Conservation (phyloP, 768 basidiomycete genomes). For the Mycena epipterygia region DNA sequence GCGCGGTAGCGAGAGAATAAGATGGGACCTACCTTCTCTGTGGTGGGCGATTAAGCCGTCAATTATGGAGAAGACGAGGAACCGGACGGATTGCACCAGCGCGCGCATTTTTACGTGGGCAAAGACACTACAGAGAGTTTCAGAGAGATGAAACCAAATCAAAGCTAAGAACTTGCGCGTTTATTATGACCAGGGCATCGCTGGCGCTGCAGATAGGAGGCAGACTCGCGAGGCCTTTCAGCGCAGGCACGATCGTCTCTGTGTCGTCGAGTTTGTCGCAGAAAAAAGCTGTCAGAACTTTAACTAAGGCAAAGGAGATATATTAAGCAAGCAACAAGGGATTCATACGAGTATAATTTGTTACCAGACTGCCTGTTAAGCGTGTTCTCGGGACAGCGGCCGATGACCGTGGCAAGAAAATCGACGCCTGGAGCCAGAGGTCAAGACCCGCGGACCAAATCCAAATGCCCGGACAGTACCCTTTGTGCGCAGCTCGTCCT, state of each 20-base stretch:
- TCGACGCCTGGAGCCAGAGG: conserved; percentile 75
- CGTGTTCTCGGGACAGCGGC: conserved; percentile 67
- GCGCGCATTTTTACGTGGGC: conserved; percentile 84
- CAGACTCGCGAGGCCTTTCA: conserved; percentile 81
- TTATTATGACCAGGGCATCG: conserved; percentile 74
- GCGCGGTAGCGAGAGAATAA: neutral
- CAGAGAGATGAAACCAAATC: conserved; percentile 1
- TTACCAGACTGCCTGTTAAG: conserved; percentile 88
- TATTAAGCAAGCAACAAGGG: conserved; percentile 16
- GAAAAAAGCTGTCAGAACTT: conserved; percentile 87
- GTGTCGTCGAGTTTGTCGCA: conserved; percentile 89
- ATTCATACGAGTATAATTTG: conserved; percentile 35
- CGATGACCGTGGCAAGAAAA: conserved; percentile 81
- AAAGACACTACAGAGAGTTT: conserved; percentile 69
- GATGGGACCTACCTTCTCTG: conserved; percentile 65
- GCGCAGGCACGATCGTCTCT: conserved; percentile 85
- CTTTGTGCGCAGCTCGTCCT: conserved; percentile 82
- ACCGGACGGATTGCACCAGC: conserved; percentile 86
- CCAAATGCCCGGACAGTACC: conserved; percentile 59
- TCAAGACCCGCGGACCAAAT: conserved; percentile 19
- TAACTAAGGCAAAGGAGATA: conserved; percentile 63
- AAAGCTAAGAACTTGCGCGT: conserved; percentile 63
- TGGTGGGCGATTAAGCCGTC: conserved; percentile 82
- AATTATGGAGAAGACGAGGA: conserved; percentile 84
- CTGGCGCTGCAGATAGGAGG: conserved; percentile 72